A percentile compares a stretch with the other conserved stretches of the same genome.
These are phyloP conservation scores for Asterella californica DNA, from an alignment of 225 moss, liverwort and hornwort species.

Conservation along the genomic window DNA sequence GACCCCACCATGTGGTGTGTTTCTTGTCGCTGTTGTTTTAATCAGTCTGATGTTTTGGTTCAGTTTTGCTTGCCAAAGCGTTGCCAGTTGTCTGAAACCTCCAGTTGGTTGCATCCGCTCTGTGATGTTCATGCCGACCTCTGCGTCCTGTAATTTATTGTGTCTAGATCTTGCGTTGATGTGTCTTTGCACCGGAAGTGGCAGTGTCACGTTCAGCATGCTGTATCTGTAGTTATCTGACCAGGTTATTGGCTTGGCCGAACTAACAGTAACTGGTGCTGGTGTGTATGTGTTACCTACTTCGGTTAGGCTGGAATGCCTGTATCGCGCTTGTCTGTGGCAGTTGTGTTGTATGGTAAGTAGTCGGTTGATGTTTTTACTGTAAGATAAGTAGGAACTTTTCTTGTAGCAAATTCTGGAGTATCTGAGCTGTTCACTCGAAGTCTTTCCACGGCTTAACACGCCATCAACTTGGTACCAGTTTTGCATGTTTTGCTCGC, in stretches of 20 bases:
- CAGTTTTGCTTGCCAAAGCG: not conserved
- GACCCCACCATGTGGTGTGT: not conserved
- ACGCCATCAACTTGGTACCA: no score
- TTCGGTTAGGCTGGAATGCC: slow-evolving; percentile 82
- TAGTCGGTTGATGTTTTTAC: not conserved
- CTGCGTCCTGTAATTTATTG: not conserved
- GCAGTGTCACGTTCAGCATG: not conserved
- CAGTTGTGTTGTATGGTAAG: slow-evolving; percentile 90
- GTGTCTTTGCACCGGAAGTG: not conserved
- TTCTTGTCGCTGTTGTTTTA: not conserved
- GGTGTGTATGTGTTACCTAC: not conserved
- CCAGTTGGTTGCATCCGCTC: not conserved
- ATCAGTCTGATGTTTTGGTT: not conserved
- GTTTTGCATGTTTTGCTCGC: no score
- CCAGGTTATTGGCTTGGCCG: not conserved
- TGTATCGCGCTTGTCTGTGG: slow-evolving; percentile 91
- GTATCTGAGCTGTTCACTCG: no score
- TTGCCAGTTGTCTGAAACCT: not conserved
- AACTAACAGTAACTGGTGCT: not conserved
- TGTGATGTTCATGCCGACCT: not conserved
- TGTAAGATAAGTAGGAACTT: not conserved
- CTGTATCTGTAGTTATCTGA: not conserved
- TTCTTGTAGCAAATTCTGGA: not conserved
- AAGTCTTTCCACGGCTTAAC: no score
- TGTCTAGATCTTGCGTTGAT: not conserved